Evolutionary conservation across 345 rosid species (phyloP), one percentile per base, ranked within the genome.

Genomic region (Sapria himalayana): DNA sequence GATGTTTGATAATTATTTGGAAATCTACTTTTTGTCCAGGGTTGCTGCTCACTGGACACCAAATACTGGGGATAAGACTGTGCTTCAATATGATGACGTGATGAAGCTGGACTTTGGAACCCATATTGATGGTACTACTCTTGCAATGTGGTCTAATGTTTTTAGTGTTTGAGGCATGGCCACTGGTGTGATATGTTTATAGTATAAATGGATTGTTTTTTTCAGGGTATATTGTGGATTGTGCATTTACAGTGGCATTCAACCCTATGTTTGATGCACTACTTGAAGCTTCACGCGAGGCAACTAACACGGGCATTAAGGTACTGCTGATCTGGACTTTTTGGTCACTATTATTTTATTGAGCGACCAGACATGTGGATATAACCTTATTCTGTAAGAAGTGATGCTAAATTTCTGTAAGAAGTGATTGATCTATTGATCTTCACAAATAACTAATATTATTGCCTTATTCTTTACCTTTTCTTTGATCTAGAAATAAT

Each of bases 1-100:
- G 40, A 22, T 29, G 19, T 51, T 43, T 49, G 37, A 7, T 51
- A 15, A 3, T 56, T 43, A 35, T 42, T 54, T 41, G 46, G 52
- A 21, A 15, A 33, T 54, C 43, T 19, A 25, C 38, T 52, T 29
- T 13, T 18, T 31, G 43, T 27, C 32, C 55, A 80, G 99, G 93
- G 89, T 91, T 19, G 99, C 93, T 58, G 95, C 99, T 38, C 95
- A 91, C 36, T 84, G 99, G 99, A 79, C 99, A 33, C 98, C 99
- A 7, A 91, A 91, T 67, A 41, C 81, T 0, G 93, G 99, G 54
- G 99, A 91, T 46, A 74, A 79, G 58, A 84, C 99, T 51, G 85
- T 84, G 29, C 99, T 89, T 60, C 79, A 84, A 70, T 79, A 82
- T 39, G 95, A 84, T 34, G 93, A 79, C 59, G 95, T 89, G 35